Evolutionary conservation across 495 filamentous ascomycete genomes (phyloP), one percentile per base, ranked within the genome.

Genomic region (Xylaria intraflava): DNA sequence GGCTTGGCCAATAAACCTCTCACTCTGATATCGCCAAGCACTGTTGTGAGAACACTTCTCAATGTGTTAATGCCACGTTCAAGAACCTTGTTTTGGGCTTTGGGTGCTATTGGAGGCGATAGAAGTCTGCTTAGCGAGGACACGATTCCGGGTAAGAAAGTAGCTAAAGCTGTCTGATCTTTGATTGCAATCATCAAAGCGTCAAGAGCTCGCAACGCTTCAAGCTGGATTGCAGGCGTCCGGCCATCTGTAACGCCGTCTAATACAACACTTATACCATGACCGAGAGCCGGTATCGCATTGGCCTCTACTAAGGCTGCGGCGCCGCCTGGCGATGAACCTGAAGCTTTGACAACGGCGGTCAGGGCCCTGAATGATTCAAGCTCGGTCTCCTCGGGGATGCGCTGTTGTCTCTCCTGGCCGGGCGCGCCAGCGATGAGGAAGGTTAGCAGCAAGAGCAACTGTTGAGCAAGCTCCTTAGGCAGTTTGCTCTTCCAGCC

Each of bases 91-190:
- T 78, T 84, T 46, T 84, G 81, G 16, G 81, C 76, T 51, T 84
- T 85, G 51, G 73, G 71, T 49, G 82, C 79, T 6, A 79, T 81
- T 1, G 80, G 83, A 0, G 85, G 82, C 24, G 83, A 84, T 29
- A 97, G 69, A 14, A 86, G 72, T 66, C 84, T 90, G 10, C 84
- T 85, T 42, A 99, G 65, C 6, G 83, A 78, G 7, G 92, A 96
- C 1, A 96, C 83, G 3, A 90, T 89, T 7, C 94, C 88, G 7
- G 93, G 93, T 59, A 96, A 80, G 57, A 97, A 90, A 44, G 79
- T 88, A 3, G 86, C 86, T 43, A 95, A 75, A 3, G 88, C 80
- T 9, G 87, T 76, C 43, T 77, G 77, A 63, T 93, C 87, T 51
- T 71, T 78, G 16, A 95, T 76, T 19, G 80, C 78, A 12, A 62